These are phyloP conservation scores for Rubus parviflorus DNA, from an alignment of 306 rosid genomes.

Conservation along the genomic window DNA sequence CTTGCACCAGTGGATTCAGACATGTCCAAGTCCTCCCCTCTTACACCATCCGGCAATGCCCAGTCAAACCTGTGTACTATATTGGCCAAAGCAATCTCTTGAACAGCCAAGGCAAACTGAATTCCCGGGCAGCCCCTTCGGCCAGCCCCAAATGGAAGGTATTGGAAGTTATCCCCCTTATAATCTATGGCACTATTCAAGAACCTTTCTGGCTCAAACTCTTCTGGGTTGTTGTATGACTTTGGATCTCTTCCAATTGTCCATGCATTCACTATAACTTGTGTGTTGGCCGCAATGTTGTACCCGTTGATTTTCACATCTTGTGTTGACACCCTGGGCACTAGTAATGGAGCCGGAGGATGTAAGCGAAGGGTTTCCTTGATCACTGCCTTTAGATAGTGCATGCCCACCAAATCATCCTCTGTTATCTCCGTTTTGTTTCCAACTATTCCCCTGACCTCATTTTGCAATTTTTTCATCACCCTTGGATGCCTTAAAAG, in stretches of 20 bases:
- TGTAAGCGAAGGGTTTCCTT: background rate
- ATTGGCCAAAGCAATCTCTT: slow-evolving; percentile 34
- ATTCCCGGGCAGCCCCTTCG: slow-evolving; percentile 30
- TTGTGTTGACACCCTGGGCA: background rate
- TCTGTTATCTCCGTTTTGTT: background rate
- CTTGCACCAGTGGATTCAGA: slow-evolving; percentile 28
- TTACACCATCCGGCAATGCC: slow-evolving; percentile 17
- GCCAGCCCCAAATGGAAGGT: slow-evolving; percentile 38
- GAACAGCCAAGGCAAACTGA: slow-evolving; percentile 23
- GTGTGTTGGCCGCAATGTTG: background rate
- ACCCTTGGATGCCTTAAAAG: slow-evolving; percentile 10
- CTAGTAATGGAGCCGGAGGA: slow-evolving; percentile 1
- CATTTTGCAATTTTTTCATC: slow-evolving; percentile 12
- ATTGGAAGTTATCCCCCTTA: slow-evolving; percentile 32
- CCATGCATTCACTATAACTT: background rate
- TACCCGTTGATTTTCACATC: background rate
- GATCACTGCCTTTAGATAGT: background rate
- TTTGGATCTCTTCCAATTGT: background rate
- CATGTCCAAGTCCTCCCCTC: slow-evolving; percentile 33
- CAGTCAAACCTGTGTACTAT: slow-evolving; percentile 14
- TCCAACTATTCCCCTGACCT: background rate
- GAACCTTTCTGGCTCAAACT: slow-evolving; percentile 16
- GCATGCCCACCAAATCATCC: background rate
- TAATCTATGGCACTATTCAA: slow-evolving; percentile 15
- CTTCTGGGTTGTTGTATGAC: background rate